These are phyloP conservation scores for Saturnispora diversa DNA, from an alignment of 805 yeast species.

Conservation along the genomic window DNA sequence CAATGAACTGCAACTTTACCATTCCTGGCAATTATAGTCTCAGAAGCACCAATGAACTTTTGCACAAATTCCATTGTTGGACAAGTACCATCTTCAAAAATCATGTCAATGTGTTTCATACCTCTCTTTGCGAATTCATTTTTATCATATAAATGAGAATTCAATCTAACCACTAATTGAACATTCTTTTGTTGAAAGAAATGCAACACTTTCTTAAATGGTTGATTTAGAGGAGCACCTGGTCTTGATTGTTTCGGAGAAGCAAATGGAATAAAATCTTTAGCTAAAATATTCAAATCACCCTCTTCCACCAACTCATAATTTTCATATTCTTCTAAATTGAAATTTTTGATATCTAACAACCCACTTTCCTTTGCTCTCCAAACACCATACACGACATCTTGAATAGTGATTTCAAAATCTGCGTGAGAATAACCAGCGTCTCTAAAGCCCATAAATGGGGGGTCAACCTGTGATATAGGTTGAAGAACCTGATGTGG, in stretches of 20 bases:
- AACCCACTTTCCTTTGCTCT: constrained; percentile 89
- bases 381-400: constrained; percentile 94
- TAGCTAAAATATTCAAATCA: constrained; percentile 84
- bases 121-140: constrained; percentile 74
- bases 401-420: constrained; percentile 88
- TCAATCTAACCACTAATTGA: constrained; percentile 82
- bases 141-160: constrained; percentile 84
- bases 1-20: constrained; percentile 99
- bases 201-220: constrained; percentile 72
- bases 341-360: constrained; percentile 77
- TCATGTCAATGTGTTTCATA: constrained; percentile 88
- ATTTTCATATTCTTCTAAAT: constrained; percentile 88
- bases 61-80: constrained; percentile 91
- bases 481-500: constrained; percentile 98
- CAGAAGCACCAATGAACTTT: constrained; percentile 91
- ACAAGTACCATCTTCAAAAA: constrained; percentile 97
- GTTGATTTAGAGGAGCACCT: constrained; percentile 53
- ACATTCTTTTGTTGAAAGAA: constrained; percentile 70
- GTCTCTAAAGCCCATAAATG: constrained; percentile 90
- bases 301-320: constrained; percentile 96
- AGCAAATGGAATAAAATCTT: constrained; percentile 95
- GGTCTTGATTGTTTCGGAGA: constrained; percentile 73
- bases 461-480: constrained; percentile 82
- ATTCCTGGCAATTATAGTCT: constrained; percentile 72
- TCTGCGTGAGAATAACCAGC: constrained; percentile 97